phyloP scores from a whole-genome alignment of 768 basidiomycete species.

The Psilocybe cyanescens region DNA sequence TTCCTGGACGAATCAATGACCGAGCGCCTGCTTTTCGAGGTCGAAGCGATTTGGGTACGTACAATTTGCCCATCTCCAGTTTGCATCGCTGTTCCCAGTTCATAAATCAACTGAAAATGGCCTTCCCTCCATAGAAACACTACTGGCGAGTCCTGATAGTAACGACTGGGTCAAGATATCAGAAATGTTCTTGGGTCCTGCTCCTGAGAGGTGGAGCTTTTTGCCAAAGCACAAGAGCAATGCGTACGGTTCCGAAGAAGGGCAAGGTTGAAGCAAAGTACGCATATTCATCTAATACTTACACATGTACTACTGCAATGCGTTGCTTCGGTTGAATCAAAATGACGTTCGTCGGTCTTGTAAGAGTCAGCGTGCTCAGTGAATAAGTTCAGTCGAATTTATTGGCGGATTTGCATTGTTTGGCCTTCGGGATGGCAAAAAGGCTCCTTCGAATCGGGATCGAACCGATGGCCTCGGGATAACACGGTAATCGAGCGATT shows the following conservation, averaged over 20 bases:
- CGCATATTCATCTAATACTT: no score
- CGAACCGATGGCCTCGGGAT: neutral
- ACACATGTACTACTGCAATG: no score
- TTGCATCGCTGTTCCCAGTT: neutral
- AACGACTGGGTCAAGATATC: constrained; percentile 92
- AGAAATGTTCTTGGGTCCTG: constrained; percentile 93
- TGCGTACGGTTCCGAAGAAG: constrained; percentile 69
- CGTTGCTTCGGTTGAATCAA: no score
- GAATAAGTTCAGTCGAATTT: no score
- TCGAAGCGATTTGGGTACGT: constrained; percentile 82
- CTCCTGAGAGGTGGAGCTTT: constrained; percentile 83
- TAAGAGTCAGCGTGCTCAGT: no score
- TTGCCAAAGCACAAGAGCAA: constrained; percentile 96
- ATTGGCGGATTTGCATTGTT: no score
- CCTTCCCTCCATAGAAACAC: constrained; percentile 62
- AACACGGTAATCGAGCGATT: neutral
- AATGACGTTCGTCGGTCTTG: no score
- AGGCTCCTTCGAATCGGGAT: neutral
- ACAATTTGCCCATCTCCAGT: constrained; percentile 6
- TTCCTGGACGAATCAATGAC: constrained; percentile 88
- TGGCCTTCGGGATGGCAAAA: neutral
- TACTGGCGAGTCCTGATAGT: constrained; percentile 79
- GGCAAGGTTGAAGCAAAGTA: constrained; percentile 39
- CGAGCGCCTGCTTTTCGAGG: constrained; percentile 88
- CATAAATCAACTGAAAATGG: neutral